Base-by-base conservation (phyloP, 2,329 filamentous ascomycete genomes). In the Botrytis hyacinthi region DNA sequence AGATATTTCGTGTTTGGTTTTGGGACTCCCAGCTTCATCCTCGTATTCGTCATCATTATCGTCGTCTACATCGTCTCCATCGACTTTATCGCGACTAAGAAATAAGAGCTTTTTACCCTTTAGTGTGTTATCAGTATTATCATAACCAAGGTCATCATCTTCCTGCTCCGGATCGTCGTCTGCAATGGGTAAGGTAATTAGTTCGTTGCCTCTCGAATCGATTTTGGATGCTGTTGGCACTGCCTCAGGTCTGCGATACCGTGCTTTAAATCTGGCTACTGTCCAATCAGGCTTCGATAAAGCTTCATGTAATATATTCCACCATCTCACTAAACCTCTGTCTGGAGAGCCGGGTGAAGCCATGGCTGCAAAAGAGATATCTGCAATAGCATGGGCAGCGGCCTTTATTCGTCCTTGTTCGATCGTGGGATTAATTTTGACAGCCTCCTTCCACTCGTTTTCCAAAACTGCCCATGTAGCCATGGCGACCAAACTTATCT, bases 241-340 rank as follows among this genome's bases (percentile, higher is more conserved):
- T 29, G 10, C 10, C 0, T 7, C 10, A 14, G 62, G 20, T 5
- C 18, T 37, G 54, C 16, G 48, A 42, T 57, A 57, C 26, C 66
- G 48, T 57, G 46, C 18, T 42, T 68, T 68, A 16, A 42, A 68
- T 5, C 1, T 51, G n/a, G 35, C 48, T 12, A 57, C 14, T 57
- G 66, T 68, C 26, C 54, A 54, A 18, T 54, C 37, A 3, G 66
- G 66, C 9, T 68, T 16, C 10, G 42, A 57, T 1, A 68, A 18
- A 57, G 66, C 48, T n/a, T 68, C 66, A 6, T 68, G 48, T 12
- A 68, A 37, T 42, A 68, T n/a, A 26, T 42, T 29, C 66, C 66
- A 68, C 66, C 66, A 68, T 7, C n/a, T 26, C 10, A 42, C 9
- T n/a, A n/a, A n/a, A 35, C 26, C 26, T 26, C 12, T 37, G 6